Base-by-base conservation (phyloP, 179 eudicot species). In the Silene vulgaris region DNA sequence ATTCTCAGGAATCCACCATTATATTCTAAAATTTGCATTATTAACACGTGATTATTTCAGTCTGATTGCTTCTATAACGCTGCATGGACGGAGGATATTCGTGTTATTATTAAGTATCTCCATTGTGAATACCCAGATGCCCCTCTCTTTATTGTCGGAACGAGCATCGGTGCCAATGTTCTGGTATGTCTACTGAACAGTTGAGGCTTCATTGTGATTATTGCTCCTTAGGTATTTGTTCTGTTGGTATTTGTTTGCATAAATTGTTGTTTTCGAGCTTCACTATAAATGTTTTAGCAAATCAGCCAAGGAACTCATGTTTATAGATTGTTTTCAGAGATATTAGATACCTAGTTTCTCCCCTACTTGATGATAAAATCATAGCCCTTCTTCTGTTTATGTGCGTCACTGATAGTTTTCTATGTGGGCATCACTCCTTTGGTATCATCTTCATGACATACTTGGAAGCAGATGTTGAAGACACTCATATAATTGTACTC, bases 131-230 rank as follows among this genome's bases (percentile, higher is more conserved):
- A 87, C 79, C 91, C 91, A 8, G 85, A 83, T 84, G 90, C 91
- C 50, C 96, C 97, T 72, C 82, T 95, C 68, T 95, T 85, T 86
- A 81, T 84, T 77, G 85, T 89, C 71, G 99, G 99, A 79, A 92
- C 97, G 16, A 95, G 97, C 90, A 84, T 95, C 79, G 99, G 99
- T 21, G 99, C 99, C 74, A 95, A 95, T 77, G 21, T 85, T 71
- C 19, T 85, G 88, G 88, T 85, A 82, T 37, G 80, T 73, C 59
- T 75, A 21, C 64, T 30, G 12, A 43, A 13, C 2, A 23, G 3
- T 61, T 68, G 45, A 71, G 37, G 35, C 50, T 52, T 80, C 59
- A 37, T 35, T 70, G 65, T 74, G 21, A 28, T 5, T 64, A 61
- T 21, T 74, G 54, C 56, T 17, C 26, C 7, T 62, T 48, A 11